These are phyloP conservation scores for Neopestalotiopsis sp. DNA, from an alignment of 2,329 filamentous ascomycete genomes.

Conservation along the genomic window DNA sequence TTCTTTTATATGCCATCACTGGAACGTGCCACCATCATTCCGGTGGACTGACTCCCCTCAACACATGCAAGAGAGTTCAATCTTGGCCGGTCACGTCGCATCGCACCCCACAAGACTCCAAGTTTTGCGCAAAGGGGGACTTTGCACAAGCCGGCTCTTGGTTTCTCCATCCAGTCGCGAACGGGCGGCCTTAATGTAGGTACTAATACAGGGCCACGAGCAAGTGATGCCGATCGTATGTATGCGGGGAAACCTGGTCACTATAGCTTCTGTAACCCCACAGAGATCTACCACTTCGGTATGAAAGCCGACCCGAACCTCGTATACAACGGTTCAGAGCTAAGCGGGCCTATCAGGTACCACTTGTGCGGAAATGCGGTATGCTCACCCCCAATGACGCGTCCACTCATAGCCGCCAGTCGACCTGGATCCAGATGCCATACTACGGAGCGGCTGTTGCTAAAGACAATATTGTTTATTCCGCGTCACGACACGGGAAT, in stretches of 20 bases:
- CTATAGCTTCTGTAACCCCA: neutral
- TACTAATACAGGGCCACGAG: neutral
- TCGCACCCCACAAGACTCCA: neutral
- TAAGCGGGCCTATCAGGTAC: conserved; percentile 4
- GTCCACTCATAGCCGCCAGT: no score
- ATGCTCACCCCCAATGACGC: no score
- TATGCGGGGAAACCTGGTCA: conserved; percentile 1
- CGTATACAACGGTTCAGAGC: neutral
- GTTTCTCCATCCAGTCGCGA: conserved; percentile 16
- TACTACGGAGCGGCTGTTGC: no score
- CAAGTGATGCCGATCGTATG: neutral
- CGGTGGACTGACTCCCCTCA: neutral
- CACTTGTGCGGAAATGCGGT: neutral
- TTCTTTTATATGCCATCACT: neutral
- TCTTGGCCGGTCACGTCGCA: neutral
- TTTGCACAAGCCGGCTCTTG: neutral
- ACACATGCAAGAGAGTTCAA: neutral
- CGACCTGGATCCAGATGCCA: no score
- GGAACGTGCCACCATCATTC: neutral
- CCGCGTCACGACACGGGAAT: no score
- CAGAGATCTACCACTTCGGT: neutral
- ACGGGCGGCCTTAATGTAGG: neutral
- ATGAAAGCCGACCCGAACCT: neutral
- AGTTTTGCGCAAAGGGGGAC: neutral
- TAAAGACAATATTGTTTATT: no score